Conservation (phyloP, 345 rosid genomes). For the Pugionium dolabratum region DNA sequence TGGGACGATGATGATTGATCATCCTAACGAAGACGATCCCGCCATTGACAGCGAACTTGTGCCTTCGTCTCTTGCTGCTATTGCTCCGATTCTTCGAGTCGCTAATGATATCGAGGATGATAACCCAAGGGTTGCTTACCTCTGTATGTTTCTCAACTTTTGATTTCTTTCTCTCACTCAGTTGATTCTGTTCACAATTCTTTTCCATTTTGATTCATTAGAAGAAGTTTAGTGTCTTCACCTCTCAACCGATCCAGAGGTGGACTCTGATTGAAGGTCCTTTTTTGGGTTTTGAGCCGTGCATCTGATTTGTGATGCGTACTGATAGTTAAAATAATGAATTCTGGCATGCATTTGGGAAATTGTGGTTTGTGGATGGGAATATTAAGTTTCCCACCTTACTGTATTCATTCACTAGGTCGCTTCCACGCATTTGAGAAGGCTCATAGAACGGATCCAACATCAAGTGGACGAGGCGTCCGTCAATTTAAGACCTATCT, state of each 20-base stretch:
- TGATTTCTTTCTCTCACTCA: background rate
- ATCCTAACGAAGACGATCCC: slow-evolving; percentile 48
- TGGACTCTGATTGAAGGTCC: too few relatives aligned
- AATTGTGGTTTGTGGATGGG: slow-evolving; percentile 15
- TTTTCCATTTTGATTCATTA: background rate
- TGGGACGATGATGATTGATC: slow-evolving; percentile 50
- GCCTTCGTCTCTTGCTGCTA: slow-evolving; percentile 73
- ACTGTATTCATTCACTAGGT: slow-evolving; percentile 47
- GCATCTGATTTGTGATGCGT: slow-evolving; percentile 9
- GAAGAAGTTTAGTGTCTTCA: background rate
- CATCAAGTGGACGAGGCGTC: slow-evolving; percentile 74
- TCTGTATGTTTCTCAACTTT: slow-evolving; percentile 51
- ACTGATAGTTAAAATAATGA: background rate
- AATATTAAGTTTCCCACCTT: background rate
- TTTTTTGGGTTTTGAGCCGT: background rate
- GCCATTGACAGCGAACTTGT: slow-evolving; percentile 81
- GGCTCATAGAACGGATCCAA: slow-evolving; percentile 72
- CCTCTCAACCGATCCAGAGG: background rate
- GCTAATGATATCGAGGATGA: slow-evolving; percentile 79
- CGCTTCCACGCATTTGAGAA: slow-evolving; percentile 89
- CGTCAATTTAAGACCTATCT: slow-evolving; percentile 91
- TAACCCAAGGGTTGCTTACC: slow-evolving; percentile 80
- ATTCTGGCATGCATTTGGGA: background rate
- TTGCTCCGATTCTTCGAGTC: slow-evolving; percentile 81
- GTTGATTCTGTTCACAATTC: background rate